phyloP scores from a whole-genome alignment of 306 rosid genomes.

The Trichosanthes truncata region DNA sequence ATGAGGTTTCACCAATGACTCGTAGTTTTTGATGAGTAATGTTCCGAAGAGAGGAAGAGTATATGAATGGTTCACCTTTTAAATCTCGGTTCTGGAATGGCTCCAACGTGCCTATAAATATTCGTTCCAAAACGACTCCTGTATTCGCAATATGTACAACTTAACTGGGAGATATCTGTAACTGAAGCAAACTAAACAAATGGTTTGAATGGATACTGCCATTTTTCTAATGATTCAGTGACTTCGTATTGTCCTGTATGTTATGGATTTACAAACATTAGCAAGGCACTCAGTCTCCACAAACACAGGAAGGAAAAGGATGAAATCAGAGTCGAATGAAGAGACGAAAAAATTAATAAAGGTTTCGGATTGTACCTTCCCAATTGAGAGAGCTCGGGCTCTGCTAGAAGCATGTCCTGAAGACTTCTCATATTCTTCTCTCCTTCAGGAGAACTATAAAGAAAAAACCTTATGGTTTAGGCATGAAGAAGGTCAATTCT shows the following conservation, averaged over 20 bases:
- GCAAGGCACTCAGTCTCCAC: constrained; percentile 10
- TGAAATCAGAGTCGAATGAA: neutral
- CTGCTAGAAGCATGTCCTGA: constrained; percentile 76
- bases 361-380: constrained; percentile 50
- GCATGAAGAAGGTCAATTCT: neutral
- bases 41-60: neutral
- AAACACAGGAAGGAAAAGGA: neutral
- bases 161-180: neutral
- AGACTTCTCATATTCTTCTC: constrained; percentile 37
- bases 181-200: neutral
- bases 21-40: neutral
- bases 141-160: constrained; percentile 4
- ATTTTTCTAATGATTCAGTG: constrained; percentile 17
- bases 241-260: constrained; percentile 60
- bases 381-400: constrained; percentile 74
- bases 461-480: neutral
- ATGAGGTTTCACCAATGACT: neutral
- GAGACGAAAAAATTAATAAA: neutral
- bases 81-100: neutral
- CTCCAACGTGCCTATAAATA: neutral
- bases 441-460: constrained; percentile 30
- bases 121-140: neutral
- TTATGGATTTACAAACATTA: neutral
- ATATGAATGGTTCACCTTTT: neutral
- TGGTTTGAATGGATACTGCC: neutral